Conservation (phyloP, 495 filamentous ascomycete species). For the Talaromyces adpressus region DNA sequence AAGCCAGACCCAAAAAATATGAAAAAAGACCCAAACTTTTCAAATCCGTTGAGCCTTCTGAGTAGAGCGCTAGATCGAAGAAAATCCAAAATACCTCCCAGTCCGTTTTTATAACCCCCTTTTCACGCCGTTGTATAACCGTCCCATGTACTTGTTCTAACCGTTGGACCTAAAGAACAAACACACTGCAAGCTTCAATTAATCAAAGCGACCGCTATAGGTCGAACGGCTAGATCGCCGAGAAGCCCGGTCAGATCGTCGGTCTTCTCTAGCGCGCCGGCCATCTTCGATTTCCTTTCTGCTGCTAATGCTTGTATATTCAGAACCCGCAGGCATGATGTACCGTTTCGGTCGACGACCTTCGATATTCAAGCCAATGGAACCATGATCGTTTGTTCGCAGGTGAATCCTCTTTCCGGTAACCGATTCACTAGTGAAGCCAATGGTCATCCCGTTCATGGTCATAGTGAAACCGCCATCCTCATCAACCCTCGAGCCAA, state of each 20-base stretch:
- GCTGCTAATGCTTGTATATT: slow-evolving; percentile 23
- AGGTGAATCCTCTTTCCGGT: slow-evolving; percentile 35
- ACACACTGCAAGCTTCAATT: background rate
- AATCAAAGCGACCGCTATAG: slow-evolving; percentile 22
- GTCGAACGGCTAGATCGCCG: slow-evolving; percentile 33
- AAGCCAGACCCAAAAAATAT: slow-evolving; percentile 5
- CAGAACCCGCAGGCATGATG: slow-evolving; percentile 23
- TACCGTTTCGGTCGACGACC: slow-evolving; percentile 33
- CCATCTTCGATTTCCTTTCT: slow-evolving; percentile 25
- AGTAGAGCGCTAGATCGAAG: background rate
- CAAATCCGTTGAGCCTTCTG: slow-evolving; percentile 3
- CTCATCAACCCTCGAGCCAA: slow-evolving; percentile 26
- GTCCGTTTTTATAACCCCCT: background rate
- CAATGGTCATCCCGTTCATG: slow-evolving; percentile 38
- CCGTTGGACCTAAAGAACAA: background rate
- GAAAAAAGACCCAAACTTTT: slow-evolving; percentile 7
- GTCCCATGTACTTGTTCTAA: background rate
- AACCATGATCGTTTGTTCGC: slow-evolving; percentile 32
- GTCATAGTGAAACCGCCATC: slow-evolving; percentile 36
- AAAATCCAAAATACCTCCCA: slow-evolving; percentile 5
- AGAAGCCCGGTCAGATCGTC: slow-evolving; percentile 32
- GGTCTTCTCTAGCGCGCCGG: slow-evolving; percentile 25
- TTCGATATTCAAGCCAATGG: slow-evolving; percentile 32
- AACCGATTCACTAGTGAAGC: slow-evolving; percentile 29
- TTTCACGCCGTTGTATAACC: background rate